Percentiles rank a stretch among this genome's conserved stretches.
Conservation (phyloP, 225 moss, liverwort and hornwort genomes). For the Rhytidiadelphus loreus region DNA sequence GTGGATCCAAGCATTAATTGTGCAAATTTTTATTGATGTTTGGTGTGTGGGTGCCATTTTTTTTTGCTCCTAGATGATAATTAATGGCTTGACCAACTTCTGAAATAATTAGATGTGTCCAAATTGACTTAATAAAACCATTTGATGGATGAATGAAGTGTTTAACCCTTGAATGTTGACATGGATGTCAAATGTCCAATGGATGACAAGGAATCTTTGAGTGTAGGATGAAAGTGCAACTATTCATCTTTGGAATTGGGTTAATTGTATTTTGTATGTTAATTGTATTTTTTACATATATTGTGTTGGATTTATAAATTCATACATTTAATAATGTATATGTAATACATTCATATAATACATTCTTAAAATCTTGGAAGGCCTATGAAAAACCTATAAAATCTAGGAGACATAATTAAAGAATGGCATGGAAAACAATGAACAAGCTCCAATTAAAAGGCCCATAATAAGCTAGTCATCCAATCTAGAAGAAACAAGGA, state of each 20-base stretch:
- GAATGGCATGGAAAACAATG: not conserved
- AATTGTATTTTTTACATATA: not conserved
- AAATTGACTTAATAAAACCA: not conserved
- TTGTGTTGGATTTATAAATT: not conserved
- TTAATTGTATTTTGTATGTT: not conserved
- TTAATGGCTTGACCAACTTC: not conserved
- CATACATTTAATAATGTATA: no score
- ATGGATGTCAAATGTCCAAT: no score
- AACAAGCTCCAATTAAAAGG: not conserved
- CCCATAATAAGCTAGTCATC: not conserved
- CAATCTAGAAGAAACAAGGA: accelerated
- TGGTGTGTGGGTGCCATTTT: accelerated
- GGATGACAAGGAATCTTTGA: no score
- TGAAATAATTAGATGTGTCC: not conserved
- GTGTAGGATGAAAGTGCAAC: no score
- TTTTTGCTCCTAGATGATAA: not conserved
- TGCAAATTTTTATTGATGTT: not conserved
- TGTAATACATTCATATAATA: no score
- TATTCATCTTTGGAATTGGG: no score
- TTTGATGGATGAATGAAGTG: no score
- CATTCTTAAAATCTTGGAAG: no score
- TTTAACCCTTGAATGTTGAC: no score
- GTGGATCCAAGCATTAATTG: not conserved
- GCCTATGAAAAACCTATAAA: not conserved
- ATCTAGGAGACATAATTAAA: not conserved